A percentile compares a stretch with the other conserved stretches of the same genome.
Conservation (phyloP, 306 rosid species). For the Corylus americana region DNA sequence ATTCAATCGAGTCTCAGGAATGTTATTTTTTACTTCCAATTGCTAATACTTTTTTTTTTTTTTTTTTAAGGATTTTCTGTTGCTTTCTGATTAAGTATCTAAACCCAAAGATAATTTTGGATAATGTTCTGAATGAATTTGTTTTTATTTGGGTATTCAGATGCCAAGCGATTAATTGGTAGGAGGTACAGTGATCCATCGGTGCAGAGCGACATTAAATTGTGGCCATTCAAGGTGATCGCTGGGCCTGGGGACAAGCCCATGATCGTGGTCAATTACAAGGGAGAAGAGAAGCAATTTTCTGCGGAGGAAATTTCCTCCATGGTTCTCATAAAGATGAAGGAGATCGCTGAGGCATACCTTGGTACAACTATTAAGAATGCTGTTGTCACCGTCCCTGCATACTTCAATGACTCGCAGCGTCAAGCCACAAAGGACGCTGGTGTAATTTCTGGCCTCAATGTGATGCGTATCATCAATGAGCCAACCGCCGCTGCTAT, state of each 20-base stretch:
- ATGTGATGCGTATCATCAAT: constrained; percentile 58
- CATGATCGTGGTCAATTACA: constrained; percentile 49
- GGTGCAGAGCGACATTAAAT: constrained; percentile 47
- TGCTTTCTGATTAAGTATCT: background rate
- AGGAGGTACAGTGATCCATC: constrained; percentile 41
- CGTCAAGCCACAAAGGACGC: constrained; percentile 63
- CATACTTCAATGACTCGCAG: constrained; percentile 57
- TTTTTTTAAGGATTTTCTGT: background rate
- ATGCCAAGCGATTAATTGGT: constrained; percentile 59
- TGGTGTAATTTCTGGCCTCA: constrained; percentile 52
- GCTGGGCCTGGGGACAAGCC: constrained; percentile 53
- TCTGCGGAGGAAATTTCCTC: constrained; percentile 57
- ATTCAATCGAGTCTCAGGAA: background rate
- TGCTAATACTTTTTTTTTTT: background rate
- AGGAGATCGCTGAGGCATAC: constrained; percentile 56
- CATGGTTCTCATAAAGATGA: constrained; percentile 56
- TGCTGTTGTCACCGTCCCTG: constrained; percentile 57
- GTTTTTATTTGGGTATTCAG: constrained; percentile 14
- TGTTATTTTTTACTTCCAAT: background rate
- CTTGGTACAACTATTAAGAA: constrained; percentile 45
- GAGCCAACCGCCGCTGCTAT: constrained; percentile 61
- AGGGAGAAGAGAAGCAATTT: constrained; percentile 53
- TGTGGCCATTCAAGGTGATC: constrained; percentile 62
- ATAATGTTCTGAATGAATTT: background rate
- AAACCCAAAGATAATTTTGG: background rate